These are phyloP conservation scores for Penicillium italicum DNA, from an alignment of 2,329 filamentous ascomycete genomes.

Conservation along the genomic window DNA sequence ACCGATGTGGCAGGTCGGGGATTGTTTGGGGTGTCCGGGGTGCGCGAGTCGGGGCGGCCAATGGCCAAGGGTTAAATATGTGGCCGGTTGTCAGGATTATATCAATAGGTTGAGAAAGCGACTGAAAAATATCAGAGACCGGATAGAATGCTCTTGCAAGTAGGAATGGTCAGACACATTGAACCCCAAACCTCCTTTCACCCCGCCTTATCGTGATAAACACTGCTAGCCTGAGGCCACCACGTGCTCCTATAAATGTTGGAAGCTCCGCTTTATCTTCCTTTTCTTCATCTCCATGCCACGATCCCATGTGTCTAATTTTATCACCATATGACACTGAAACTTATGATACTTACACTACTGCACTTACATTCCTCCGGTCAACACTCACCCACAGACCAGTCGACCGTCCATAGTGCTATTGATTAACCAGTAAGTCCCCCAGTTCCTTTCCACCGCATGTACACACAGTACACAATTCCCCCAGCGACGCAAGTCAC, in stretches of 20 bases:
- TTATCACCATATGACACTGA: not conserved
- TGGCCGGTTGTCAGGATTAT: too few relatives aligned
- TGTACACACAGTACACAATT: not conserved
- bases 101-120: too few relatives aligned
- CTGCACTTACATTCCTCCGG: not conserved
- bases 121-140: not conserved
- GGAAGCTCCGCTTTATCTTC: not conserved
- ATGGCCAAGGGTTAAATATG: not conserved
- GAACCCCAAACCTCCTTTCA: conserved; percentile 2
- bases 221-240: conserved; percentile 2
- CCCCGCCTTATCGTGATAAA: conserved; percentile 21
- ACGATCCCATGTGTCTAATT: not conserved
- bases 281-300: not conserved
- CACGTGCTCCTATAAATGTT: not conserved
- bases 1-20: conserved; percentile 7
- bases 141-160: not conserved
- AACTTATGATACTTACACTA: not conserved
- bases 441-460: not conserved
- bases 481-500: not conserved
- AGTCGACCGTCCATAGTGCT: not conserved
- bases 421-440: conserved; percentile 2
- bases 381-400: not conserved
- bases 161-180: not conserved
- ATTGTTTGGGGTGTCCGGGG: conserved; percentile 7
- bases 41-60: conserved; percentile 2